Evolutionary conservation across 2,329 filamentous ascomycete species (phyloP).

Genomic region (Talaromyces albobiverticillius): DNA sequence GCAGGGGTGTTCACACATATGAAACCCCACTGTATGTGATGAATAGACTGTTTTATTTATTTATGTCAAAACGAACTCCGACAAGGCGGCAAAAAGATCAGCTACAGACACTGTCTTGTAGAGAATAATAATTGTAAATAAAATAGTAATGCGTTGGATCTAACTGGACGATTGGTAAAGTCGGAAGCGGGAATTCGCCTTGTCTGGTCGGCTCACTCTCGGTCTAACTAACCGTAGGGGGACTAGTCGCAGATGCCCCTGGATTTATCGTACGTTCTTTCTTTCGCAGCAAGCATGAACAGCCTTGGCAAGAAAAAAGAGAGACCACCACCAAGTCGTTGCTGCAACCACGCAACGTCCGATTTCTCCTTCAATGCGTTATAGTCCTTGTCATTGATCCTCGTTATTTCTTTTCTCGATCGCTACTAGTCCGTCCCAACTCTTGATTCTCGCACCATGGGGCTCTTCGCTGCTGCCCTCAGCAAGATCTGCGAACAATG

Average conservation of each 20-base stretch:
- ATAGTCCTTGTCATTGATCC: neutral
- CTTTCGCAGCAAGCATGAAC: neutral
- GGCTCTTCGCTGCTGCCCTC: slow-evolving; percentile 49
- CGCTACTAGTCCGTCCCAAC: neutral
- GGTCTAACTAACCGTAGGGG: neutral
- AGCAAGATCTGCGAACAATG: slow-evolving; percentile 45
- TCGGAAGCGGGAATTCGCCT: neutral
- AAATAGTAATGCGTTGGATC: too few relatives aligned
- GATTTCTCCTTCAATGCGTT: neutral
- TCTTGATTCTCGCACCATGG: slow-evolving; percentile 40
- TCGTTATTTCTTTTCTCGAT: neutral
- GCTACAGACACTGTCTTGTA: too few relatives aligned
- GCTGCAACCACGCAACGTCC: neutral
- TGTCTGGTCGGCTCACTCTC: neutral
- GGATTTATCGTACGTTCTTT: neutral
- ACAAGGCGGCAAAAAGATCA: too few relatives aligned
- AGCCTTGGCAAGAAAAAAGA: neutral
- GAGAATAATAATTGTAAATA: too few relatives aligned
- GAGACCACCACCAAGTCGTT: neutral
- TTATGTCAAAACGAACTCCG: too few relatives aligned
- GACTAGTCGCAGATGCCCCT: neutral
- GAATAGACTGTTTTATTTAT: too few relatives aligned
- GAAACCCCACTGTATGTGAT: too few relatives aligned
- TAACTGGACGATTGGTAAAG: too few relatives aligned
- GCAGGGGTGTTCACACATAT: too few relatives aligned